Conservation (phyloP, 2,329 filamentous ascomycete genomes). For the Trichoderma arundinaceum region DNA sequence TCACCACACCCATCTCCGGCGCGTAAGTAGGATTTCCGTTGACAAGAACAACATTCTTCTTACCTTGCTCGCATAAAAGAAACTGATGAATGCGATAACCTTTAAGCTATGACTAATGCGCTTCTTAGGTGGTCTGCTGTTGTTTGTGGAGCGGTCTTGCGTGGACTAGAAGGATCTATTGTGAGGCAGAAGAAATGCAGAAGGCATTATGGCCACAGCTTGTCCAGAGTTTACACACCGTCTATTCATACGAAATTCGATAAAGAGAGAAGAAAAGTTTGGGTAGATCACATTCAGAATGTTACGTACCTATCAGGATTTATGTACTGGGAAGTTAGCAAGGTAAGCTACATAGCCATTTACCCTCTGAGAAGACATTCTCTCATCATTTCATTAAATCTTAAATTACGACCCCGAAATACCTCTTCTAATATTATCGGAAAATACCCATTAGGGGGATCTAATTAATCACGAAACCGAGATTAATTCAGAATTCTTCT, state of each 20-base stretch:
- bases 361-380: background rate
- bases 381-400: background rate
- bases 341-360: background rate
- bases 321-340: background rate
- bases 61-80: too few relatives aligned
- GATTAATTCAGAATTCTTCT: background rate
- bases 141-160: conserved; percentile 15
- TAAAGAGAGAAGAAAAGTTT: background rate
- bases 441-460: background rate
- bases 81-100: background rate
- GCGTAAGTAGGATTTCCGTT: conserved; percentile 9
- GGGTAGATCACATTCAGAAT: background rate
- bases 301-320: background rate
- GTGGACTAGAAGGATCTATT: conserved; percentile 5
- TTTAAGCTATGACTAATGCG: background rate
- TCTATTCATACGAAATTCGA: background rate
- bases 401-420: too few relatives aligned
- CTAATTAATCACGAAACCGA: background rate
- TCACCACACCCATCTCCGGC: conserved; percentile 17
- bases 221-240: background rate
- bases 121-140: conserved; percentile 12
- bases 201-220: background rate
- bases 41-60: background rate
- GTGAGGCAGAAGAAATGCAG: conserved; percentile 22
- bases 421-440: background rate